These are phyloP conservation scores for Mucor mucedo DNA, from an alignment of 371 early-diverging fungal species.

Conservation along the genomic window DNA sequence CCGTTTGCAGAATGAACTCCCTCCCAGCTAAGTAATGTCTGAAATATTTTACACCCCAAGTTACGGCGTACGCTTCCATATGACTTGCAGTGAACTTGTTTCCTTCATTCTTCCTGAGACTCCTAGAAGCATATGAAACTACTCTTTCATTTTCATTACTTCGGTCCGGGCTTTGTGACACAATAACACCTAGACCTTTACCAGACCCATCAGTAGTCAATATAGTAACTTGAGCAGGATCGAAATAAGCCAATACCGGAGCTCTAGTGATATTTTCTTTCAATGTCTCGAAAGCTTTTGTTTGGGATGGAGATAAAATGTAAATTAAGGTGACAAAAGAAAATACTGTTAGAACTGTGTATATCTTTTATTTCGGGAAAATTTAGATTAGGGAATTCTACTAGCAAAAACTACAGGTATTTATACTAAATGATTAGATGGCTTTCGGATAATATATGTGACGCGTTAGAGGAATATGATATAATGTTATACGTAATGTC, in stretches of 20 bases:
- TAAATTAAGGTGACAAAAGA: no score
- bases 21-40: slow-evolving; percentile 37
- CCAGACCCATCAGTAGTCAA: slow-evolving; percentile 42
- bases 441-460: no score
- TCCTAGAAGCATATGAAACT: slow-evolving; percentile 26
- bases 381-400: no score
- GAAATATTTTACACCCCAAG: slow-evolving; percentile 39
- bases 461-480: no score
- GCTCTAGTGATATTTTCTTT: slow-evolving; percentile 19
- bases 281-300: slow-evolving; percentile 32
- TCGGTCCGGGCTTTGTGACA: slow-evolving; percentile 41
- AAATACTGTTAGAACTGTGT: no score
- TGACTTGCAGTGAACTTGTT: slow-evolving; percentile 9
- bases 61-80: slow-evolving; percentile 25
- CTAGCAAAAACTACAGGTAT: no score
- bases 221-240: slow-evolving; percentile 28
- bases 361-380: no score
- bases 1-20: slow-evolving; percentile 32
- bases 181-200: slow-evolving; percentile 38
- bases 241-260: slow-evolving; percentile 35
- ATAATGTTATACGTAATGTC: no score
- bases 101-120: slow-evolving; percentile 10
- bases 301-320: no score
- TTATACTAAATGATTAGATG: no score
- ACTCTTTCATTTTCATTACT: slow-evolving; percentile 24